phyloP scores from a whole-genome alignment of 176 grass and related monocot species.

The Metroxylon sagu region DNA sequence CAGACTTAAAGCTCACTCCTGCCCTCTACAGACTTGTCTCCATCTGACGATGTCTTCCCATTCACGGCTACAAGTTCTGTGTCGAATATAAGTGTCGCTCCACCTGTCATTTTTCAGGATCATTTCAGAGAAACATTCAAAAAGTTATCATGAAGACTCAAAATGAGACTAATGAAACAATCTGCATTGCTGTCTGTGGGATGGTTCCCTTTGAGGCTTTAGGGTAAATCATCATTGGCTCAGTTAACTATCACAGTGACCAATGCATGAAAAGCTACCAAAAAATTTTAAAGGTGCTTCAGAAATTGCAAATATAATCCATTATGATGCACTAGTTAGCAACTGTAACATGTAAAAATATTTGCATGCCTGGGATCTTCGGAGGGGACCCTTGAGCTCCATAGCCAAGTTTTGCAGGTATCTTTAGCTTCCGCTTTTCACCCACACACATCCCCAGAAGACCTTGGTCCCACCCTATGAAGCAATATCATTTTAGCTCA shows the following conservation, averaged over 20 bases:
- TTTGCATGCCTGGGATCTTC: slow-evolving; percentile 40
- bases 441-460: slow-evolving; percentile 93
- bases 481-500: not conserved
- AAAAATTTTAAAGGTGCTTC: no score
- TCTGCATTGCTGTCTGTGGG: no score
- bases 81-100: slow-evolving; percentile 95
- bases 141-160: not conserved
- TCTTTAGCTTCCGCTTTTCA: slow-evolving; percentile 93
- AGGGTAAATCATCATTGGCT: no score
- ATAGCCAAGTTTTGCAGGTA: slow-evolving; percentile 91
- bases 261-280: no score
- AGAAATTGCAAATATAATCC: no score
- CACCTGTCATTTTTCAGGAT: slow-evolving; percentile 36
- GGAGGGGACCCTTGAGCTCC: slow-evolving; percentile 85
- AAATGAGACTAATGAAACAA: no score
- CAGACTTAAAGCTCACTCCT: slow-evolving; percentile 49
- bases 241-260: no score
- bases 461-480: slow-evolving; percentile 91
- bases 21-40: not conserved
- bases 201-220: no score
- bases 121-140: not conserved
- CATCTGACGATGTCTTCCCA: slow-evolving; percentile 44
- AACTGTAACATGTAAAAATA: no score
- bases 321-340: no score
- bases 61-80: slow-evolving; percentile 93